Evolutionary conservation across 805 yeast genomes (phyloP), one percentile per base, ranked within the genome.

Genomic region (Nakazawaea ernobii): DNA sequence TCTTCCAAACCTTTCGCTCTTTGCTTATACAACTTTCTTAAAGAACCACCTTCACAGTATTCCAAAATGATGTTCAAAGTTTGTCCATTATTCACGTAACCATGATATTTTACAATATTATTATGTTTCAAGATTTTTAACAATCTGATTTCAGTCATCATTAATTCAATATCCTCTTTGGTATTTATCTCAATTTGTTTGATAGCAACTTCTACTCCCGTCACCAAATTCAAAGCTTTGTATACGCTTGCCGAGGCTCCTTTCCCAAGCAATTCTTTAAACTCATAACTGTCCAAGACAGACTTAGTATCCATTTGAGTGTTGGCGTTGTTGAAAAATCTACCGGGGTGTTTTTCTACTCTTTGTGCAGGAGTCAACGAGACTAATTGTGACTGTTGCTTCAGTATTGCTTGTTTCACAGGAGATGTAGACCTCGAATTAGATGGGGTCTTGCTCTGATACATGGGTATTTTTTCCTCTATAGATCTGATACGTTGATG

Each of bases 161-260:
- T 69, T 41, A 63, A 71, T 39, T 54, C 57, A 6, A 70, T 70
- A 45, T 70, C 69, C 52, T 71, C 74, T 53, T 66, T 72, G 45
- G 68, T 74, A 26, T 69, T 82, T 37, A 86, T 70, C n/a, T 74
- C 66, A 29, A 89, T 80, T 60, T 85, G 91, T 60, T 89, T 89
- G 24, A 90, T 79, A 1, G 96, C 96, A 4, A 87, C 86, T 2
- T 80, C 73, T 45, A 80, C 82, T 6, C 79, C 79, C 0, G 91
- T 85, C 46, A 68, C 70, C 50, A 74, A 65, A 56, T 89, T 86
- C 28, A 81, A 66, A 0, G 92, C 96, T 49, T 77, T 27, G 20
- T 43, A 47, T 10, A 47, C 53, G 14, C 28, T 35, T 7, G 97
- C 98, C 61, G 81, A 90, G 0, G 97, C 97, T 1, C 99, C 99